Base-by-base conservation (phyloP, 805 yeast species). In the Ogataea trehalophila region DNA sequence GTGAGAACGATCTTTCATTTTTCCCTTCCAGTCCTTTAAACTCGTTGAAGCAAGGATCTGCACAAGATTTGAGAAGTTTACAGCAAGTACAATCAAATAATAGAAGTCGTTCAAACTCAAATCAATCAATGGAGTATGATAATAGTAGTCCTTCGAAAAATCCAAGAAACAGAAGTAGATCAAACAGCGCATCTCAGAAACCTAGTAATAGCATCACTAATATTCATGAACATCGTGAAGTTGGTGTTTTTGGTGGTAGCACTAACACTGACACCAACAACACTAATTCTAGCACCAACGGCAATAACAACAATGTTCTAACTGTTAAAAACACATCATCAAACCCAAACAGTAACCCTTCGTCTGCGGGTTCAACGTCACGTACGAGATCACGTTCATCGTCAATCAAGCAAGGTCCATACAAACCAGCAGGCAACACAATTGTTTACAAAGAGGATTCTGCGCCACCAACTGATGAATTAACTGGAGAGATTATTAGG, bases 51-150 rank as follows among this genome's bases (percentile, higher is more conserved):
- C 49, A 47, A 18, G 37, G 54, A n/a, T 51, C 62, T 6, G 55
- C 55, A 0, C 58, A 56, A 18, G 56, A 53, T 9, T 34, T 48
- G 35, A 44, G 53, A 36, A 38, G 42, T n/a, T 18, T 51, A 8
- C 53, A 54, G 23, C 31, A 26, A 26, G 9, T 26, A 26, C 48
- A 47, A 15, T 49, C 48, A 42, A 49, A 46, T 6, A 49, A 46
- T 18, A 52, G 67, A 37, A 61, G 65, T 36, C 49, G 68, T 17
- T 64, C 68, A 0, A 57, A 58, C 22, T 62, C 68, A 2, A 37
- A 52, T 22, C 63, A 52, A 41, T 49, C 56, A 18, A 39, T 37
- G 9, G 50, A 46, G 46, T 9, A 52, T 29, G 45, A 43, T 39
- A 37, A 39, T 42, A 17, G 54, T 60, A 8, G 52, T 54, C 14